Conservation (phyloP, 306 rosid genomes). For the Erythrophleum fordii region DNA sequence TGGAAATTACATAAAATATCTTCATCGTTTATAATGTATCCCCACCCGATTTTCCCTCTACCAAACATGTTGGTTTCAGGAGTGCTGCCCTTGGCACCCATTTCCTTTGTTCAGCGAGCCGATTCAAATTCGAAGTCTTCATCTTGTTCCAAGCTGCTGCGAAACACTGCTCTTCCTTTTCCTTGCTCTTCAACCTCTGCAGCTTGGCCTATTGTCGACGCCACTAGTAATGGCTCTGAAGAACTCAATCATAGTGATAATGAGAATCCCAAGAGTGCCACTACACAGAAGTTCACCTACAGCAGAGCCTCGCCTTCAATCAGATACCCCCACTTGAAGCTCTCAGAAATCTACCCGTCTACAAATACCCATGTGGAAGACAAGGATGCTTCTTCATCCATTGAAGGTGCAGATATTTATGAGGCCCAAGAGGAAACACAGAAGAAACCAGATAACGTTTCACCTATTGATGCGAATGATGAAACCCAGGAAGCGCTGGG, state of each 20-base stretch:
- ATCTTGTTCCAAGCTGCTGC: slow-evolving; percentile 43
- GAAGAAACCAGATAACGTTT: slow-evolving; percentile 14
- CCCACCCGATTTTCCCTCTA: not conserved
- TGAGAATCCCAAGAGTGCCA: not conserved
- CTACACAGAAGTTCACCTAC: slow-evolving; percentile 55
- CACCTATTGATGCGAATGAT: slow-evolving; percentile 43
- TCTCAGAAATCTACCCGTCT: slow-evolving; percentile 56
- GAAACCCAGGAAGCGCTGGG: slow-evolving; percentile 57
- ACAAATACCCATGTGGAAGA: slow-evolving; percentile 45
- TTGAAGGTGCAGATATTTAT: slow-evolving; percentile 29
- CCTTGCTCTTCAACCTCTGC: slow-evolving; percentile 43
- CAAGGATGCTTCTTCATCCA: slow-evolving; percentile 33
- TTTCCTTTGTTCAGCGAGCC: slow-evolving; percentile 36
- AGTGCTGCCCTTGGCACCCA: slow-evolving; percentile 32
- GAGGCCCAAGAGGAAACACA: slow-evolving; percentile 40
- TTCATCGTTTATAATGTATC: not conserved
- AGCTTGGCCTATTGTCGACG: slow-evolving; percentile 19
- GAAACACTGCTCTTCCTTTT: slow-evolving; percentile 27
- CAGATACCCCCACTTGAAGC: slow-evolving; percentile 77
- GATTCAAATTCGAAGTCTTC: slow-evolving; percentile 34
- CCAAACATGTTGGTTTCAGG: slow-evolving; percentile 41
- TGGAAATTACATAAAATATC: not conserved
- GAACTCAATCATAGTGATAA: slow-evolving; percentile 13
- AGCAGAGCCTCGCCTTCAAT: slow-evolving; percentile 91
- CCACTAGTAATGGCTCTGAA: slow-evolving; percentile 28